phyloP scores from a whole-genome alignment of 1,284 basidiomycete genomes.

The Sporisorium exsertum region DNA sequence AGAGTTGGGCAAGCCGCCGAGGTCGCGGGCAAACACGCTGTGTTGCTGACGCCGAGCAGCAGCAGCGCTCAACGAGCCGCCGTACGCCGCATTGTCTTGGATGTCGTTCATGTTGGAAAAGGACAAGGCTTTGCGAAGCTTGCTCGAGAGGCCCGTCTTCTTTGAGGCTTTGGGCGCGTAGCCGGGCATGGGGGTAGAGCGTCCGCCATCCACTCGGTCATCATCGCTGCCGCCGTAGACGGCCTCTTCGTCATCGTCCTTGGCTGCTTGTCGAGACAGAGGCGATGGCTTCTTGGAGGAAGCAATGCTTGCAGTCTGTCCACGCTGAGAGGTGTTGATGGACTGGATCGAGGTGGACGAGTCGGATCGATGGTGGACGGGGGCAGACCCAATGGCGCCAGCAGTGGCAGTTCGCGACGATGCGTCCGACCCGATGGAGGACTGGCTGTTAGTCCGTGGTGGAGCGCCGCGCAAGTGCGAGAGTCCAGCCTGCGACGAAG shows the following conservation, averaged over 20 bases:
- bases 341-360: constrained; percentile 40
- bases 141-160: constrained; percentile 60
- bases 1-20: constrained; percentile 47
- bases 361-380: constrained; percentile 33
- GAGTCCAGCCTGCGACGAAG: constrained; percentile 40
- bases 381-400: not conserved
- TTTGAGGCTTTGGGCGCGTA: constrained; percentile 45
- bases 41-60: constrained; percentile 18
- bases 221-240: constrained; percentile 61
- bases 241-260: constrained; percentile 57
- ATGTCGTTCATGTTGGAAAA: constrained; percentile 60
- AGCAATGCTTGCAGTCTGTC: constrained; percentile 18
- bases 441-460: constrained; percentile 48
- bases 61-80: constrained; percentile 10
- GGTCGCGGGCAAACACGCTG: constrained; percentile 29
- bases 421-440: constrained; percentile 33
- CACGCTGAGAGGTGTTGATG: constrained; percentile 30
- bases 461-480: constrained; percentile 43
- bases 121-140: constrained; percentile 62
- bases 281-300: constrained; percentile 61
- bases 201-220: constrained; percentile 50
- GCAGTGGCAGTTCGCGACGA: constrained; percentile 29
- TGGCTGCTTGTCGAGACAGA: constrained; percentile 49
- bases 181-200: constrained; percentile 55
- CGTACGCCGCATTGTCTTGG: constrained; percentile 20